Conservation (phyloP, 75 land plant species). For the Larix kaempferi region DNA sequence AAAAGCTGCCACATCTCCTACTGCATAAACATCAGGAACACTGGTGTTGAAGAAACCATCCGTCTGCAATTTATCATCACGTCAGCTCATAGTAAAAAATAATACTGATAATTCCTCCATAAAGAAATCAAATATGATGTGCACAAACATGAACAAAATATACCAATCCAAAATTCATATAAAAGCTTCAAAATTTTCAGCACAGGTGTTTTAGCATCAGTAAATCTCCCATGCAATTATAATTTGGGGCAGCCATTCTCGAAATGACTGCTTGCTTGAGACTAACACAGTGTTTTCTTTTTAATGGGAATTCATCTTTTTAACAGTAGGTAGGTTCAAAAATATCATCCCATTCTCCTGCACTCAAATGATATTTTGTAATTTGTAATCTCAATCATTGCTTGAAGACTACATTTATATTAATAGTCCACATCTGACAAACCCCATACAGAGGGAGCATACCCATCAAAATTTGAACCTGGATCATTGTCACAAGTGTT, state of each 20-base stretch:
- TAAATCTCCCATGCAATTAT: background rate
- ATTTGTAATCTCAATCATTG: too few relatives aligned
- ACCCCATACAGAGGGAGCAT: too few relatives aligned
- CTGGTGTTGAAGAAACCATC: conserved; percentile 90
- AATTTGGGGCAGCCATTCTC: background rate
- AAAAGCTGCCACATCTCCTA: conserved; percentile 92
- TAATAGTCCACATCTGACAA: too few relatives aligned
- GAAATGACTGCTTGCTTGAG: background rate
- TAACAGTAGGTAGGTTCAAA: too few relatives aligned
- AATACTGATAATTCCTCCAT: background rate
- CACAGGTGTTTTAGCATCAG: background rate
- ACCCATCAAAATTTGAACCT: too few relatives aligned
- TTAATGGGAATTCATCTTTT: too few relatives aligned
- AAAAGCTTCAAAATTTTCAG: background rate
- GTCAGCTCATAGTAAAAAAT: background rate
- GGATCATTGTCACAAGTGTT: too few relatives aligned
- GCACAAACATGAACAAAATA: background rate
- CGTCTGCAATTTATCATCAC: conserved; percentile 48
- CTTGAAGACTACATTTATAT: too few relatives aligned
- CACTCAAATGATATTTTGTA: too few relatives aligned
- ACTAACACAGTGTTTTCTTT: background rate
- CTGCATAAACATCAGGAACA: conserved; percentile 84
- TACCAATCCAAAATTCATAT: background rate
- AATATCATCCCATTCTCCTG: too few relatives aligned
- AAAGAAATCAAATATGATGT: background rate